phyloP scores from a whole-genome alignment of 1,139 yeast genomes.

The Yamadazyma mexicana region DNA sequence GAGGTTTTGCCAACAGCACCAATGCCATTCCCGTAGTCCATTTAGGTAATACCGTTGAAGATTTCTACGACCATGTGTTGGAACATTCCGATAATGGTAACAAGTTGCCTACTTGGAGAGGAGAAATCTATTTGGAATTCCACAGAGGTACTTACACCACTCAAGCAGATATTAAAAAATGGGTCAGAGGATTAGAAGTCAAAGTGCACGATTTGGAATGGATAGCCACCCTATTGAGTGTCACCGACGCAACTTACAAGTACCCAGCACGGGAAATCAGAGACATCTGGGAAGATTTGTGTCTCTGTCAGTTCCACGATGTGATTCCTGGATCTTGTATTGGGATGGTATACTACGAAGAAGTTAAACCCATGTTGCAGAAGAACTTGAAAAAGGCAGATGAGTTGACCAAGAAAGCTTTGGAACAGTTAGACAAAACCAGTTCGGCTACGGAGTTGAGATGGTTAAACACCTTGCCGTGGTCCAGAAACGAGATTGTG shows the following conservation, averaged over 20 bases:
- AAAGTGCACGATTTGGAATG: constrained; percentile 84
- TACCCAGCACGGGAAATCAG: constrained; percentile 74
- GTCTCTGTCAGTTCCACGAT: constrained; percentile 94
- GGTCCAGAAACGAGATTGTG: constrained; percentile 62
- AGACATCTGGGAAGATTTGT: constrained; percentile 81
- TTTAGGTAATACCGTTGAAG: constrained; percentile 73
- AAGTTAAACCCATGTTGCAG: constrained; percentile 79
- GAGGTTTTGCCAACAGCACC: constrained; percentile 81
- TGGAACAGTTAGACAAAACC: constrained; percentile 23
- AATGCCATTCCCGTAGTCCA: constrained; percentile 83
- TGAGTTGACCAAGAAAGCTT: constrained; percentile 52
- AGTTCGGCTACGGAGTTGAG: constrained; percentile 13
- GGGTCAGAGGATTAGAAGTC: constrained; percentile 77
- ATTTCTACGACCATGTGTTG: constrained; percentile 70
- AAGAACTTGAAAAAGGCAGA: constrained; percentile 56
- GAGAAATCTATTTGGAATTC: constrained; percentile 91
- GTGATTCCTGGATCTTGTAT: constrained; percentile 96
- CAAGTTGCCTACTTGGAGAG: constrained; percentile 81
- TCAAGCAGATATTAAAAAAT: constrained; percentile 81
- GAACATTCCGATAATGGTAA: constrained; percentile 63
- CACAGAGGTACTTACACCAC: constrained; percentile 97
- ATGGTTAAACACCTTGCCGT: constrained; percentile 61
- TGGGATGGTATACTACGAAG: constrained; percentile 89
- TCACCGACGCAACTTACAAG: constrained; percentile 49
- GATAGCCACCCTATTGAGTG: constrained; percentile 73